These are phyloP conservation scores for Phytophthora megakarya DNA, from an alignment of 352 stramenopile genomes.

Conservation along the genomic window DNA sequence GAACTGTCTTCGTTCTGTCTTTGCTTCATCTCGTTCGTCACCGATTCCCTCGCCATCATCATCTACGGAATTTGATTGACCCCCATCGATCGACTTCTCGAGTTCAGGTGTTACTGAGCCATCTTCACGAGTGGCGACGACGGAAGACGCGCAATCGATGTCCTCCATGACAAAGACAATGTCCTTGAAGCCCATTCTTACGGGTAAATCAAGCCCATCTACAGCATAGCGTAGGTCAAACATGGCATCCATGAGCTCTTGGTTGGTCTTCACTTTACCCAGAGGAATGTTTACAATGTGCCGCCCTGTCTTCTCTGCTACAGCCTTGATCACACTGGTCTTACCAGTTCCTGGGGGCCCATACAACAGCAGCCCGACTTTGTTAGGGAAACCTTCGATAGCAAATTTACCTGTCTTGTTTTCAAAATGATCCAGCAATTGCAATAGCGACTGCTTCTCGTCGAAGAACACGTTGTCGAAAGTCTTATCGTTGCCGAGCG, in stretches of 20 bases:
- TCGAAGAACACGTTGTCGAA: conserved; percentile 90
- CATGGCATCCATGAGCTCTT: conserved; percentile 82
- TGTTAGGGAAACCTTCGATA: conserved; percentile 90
- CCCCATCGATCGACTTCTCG: conserved; percentile 1
- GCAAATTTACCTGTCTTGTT: conserved; percentile 80
- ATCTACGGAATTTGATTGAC: neutral
- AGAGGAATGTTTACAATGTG: conserved; percentile 79
- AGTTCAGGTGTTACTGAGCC: neutral
- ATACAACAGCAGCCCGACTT: conserved; percentile 83
- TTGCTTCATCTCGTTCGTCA: neutral
- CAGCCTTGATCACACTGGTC: conserved; percentile 87
- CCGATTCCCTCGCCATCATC: conserved; percentile 41
- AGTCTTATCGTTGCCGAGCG: conserved; percentile 83
- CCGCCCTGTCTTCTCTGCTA: conserved; percentile 72
- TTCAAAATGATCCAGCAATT: conserved; percentile 77
- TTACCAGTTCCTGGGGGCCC: conserved; percentile 89
- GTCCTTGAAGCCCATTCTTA: conserved; percentile 78
- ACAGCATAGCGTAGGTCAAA: conserved; percentile 74
- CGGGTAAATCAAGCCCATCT: conserved; percentile 57
- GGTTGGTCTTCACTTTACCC: conserved; percentile 77
- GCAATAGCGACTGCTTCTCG: conserved; percentile 75
- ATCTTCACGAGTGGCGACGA: conserved; percentile 60
- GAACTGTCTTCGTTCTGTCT: neutral
- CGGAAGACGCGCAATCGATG: conserved; percentile 77
- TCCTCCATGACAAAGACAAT: conserved; percentile 92